Conservation (phyloP, 352 stramenopile genomes). For the Phytophthora pinifolia region DNA sequence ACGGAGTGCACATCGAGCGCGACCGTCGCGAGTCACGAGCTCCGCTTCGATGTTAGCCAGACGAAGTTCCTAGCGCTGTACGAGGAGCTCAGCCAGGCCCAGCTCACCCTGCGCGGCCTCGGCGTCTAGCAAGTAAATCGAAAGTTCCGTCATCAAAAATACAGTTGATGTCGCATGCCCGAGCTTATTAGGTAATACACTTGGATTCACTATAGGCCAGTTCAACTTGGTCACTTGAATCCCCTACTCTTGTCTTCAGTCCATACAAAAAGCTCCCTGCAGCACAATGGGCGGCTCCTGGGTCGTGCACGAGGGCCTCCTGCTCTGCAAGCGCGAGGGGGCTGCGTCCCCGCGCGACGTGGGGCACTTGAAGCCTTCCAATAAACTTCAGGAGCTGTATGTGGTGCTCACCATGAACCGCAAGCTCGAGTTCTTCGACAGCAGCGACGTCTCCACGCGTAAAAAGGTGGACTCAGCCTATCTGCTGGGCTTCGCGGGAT, state of each 20-base stretch:
- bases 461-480: constrained; percentile 46
- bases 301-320: constrained; percentile 62
- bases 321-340: constrained; percentile 43
- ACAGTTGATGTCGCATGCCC: constrained; percentile 18
- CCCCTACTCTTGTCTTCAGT: too few relatives aligned
- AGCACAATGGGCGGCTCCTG: constrained; percentile 49
- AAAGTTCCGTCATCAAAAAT: constrained; percentile 23
- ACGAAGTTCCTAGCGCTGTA: constrained; percentile 39
- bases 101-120: constrained; percentile 20
- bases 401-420: constrained; percentile 78
- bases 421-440: constrained; percentile 77
- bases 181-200: neutral
- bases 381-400: constrained; percentile 54
- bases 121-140: constrained; percentile 2
- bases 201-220: constrained; percentile 5
- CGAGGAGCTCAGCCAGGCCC: constrained; percentile 36
- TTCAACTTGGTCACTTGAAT: constrained; percentile 15
- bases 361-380: constrained; percentile 16
- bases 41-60: constrained; percentile 25
- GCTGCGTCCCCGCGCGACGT: constrained; percentile 4
- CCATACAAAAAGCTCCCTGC: constrained; percentile 1
- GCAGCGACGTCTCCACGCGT: constrained; percentile 29
- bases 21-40: constrained; percentile 2
- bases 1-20: constrained; percentile 20
- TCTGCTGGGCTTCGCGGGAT: constrained; percentile 69